Conservation (phyloP, 768 basidiomycete genomes). For the Lactarius indigo region DNA sequence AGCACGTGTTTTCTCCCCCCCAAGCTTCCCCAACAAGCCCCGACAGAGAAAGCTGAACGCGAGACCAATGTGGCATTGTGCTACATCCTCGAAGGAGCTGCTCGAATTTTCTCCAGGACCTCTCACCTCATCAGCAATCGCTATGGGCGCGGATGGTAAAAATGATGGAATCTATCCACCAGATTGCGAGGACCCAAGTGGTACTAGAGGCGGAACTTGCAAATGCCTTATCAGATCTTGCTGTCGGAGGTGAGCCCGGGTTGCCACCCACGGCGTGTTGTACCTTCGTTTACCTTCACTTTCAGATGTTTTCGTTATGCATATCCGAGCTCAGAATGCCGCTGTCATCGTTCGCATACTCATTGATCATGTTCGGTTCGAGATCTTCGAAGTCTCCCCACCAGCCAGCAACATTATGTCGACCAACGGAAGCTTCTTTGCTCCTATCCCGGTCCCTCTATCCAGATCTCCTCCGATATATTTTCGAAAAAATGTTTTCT, state of each 20-base stretch:
- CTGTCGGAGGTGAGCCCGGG: neutral
- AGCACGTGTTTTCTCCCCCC: conserved; percentile 18
- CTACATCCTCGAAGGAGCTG: conserved; percentile 5
- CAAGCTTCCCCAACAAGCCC: conserved; percentile 13
- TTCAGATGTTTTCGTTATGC: conserved; percentile 9
- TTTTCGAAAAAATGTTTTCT: neutral
- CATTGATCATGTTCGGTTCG: conserved; percentile 5
- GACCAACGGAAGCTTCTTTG: conserved; percentile 32
- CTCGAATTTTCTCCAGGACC: neutral
- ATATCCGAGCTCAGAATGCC: conserved; percentile 17
- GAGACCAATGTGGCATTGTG: conserved; percentile 2
- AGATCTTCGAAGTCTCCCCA: conserved; percentile 42
- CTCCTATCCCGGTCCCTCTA: conserved; percentile 39
- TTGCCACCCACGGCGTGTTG: neutral
- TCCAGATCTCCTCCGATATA: conserved; percentile 32
- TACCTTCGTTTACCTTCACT: no score
- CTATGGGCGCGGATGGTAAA: conserved; percentile 3
- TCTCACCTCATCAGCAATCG: neutral
- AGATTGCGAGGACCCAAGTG: neutral
- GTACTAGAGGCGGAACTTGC: neutral
- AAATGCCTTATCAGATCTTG: neutral
- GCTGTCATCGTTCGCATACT: conserved; percentile 4
- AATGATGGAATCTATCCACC: neutral
- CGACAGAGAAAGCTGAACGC: neutral
- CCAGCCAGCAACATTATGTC: conserved; percentile 35